Evolutionary conservation across 768 basidiomycete genomes (phyloP), one percentile per base, ranked within the genome.

Genomic region (Mrakia blollopis): DNA sequence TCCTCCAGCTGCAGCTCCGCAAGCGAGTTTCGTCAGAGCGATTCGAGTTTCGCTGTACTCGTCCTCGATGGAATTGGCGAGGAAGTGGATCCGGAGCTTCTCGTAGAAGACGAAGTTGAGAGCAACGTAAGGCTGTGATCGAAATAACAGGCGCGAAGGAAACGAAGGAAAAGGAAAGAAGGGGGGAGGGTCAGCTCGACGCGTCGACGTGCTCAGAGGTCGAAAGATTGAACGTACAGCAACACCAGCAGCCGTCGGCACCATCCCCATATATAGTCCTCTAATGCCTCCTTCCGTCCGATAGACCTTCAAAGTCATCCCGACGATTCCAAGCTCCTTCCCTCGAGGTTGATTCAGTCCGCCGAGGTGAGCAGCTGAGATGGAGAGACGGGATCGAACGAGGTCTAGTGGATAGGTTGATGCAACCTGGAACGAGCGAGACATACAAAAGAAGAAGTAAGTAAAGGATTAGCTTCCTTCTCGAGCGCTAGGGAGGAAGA

Each of bases 261-360:
- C 85, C 50, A 95, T 82, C 0, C 94, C 96, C 47, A 94, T 88
- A 83, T 98, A 87, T 69, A 99, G 85, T 8, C 89, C 96, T 70
- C 89, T 87, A 18, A 96, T 82, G 0, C 95, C 95, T 41, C 96
- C 96, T 83, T 98, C 96, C 81, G 96, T 95, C 37, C 89, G 87
- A 85, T 94, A 88, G 69, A 98, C 92, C 85, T 91, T 93, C 79
- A 89, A 83, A 0, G 93, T 91, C 96, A 99, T 99, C 0, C 92
- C 92, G 86, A 88, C 85, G 78, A 98, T 90, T 0, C 86, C 86
- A 13, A 85, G 71, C 62, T 74, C 62, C 39, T 74, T 65, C 35
- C 28, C 47, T 21, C 73, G 73, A 16, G 39, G 54, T 61, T 74
- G 60, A 2, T 44, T 30, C 39, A 62, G 13, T n/a, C 57, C 21